These are phyloP conservation scores for Candida koratica DNA, from an alignment of 805 yeast genomes.

Conservation along the genomic window DNA sequence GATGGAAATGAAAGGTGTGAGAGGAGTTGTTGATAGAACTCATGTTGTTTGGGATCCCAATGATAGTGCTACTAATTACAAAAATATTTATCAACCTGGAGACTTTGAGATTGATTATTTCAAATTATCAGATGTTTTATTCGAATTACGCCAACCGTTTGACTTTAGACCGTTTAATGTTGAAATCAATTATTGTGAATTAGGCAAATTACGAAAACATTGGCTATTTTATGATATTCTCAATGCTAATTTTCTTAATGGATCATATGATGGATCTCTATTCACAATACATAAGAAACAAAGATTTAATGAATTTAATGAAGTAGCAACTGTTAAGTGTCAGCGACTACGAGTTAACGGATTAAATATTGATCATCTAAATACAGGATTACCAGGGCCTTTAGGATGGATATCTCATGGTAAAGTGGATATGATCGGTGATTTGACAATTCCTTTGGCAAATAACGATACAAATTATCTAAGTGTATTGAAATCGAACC, in stretches of 20 bases:
- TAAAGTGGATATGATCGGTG: conserved; percentile 89
- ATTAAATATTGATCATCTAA: conserved; percentile 81
- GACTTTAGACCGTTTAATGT: conserved; percentile 81
- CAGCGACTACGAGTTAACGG: conserved; percentile 83
- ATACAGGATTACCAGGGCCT: conserved; percentile 88
- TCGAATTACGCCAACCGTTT: conserved; percentile 77
- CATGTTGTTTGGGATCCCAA: conserved; percentile 79
- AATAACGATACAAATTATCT: conserved; percentile 1
- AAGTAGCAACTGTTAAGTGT: conserved; percentile 27
- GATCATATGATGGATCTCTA: conserved; percentile 87
- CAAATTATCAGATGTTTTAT: conserved; percentile 77
- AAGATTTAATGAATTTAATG: conserved; percentile 41
- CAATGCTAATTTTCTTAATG: conserved; percentile 80
- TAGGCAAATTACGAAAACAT: conserved; percentile 77
- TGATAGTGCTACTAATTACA: conserved; percentile 80
- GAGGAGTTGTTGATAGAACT: conserved; percentile 91
- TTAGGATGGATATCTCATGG: conserved; percentile 97
- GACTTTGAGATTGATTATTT: conserved; percentile 89
- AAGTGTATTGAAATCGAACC: conserved; percentile 6
- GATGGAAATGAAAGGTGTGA: conserved; percentile 71
- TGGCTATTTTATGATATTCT: conserved; percentile 89
- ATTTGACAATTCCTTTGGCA: conserved; percentile 63
- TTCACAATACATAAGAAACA: conserved; percentile 87
- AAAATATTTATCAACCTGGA: conserved; percentile 71
- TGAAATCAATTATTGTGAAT: conserved; percentile 81